Evolutionary conservation across 1,284 basidiomycete species (phyloP).

Genomic region (Coniferiporia sulphurascens): DNA sequence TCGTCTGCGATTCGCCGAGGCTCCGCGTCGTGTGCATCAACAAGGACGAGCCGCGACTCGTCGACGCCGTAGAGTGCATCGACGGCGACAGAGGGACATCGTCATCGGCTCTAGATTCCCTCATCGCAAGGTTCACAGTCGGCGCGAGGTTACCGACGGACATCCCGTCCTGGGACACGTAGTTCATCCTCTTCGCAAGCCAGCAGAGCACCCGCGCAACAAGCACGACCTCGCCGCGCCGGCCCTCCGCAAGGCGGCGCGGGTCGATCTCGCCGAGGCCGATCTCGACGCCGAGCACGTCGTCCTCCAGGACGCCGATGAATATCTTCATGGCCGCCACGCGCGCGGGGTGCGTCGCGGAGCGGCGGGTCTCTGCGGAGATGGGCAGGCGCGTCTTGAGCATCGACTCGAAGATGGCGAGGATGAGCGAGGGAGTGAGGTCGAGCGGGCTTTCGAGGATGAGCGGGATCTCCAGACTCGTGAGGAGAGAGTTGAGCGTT

Average conservation of each 20-base stretch:
- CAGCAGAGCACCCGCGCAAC: constrained; percentile 61
- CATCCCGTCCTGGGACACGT: constrained; percentile 26
- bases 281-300: constrained; percentile 53
- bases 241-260: constrained; percentile 51
- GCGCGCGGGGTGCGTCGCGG: constrained; percentile 35
- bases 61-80: constrained; percentile 1
- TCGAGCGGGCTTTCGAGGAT: constrained; percentile 54
- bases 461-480: constrained; percentile 47
- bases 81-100: not conserved
- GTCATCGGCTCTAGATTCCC: not conserved
- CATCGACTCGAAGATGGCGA: constrained; percentile 60
- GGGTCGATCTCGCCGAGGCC: constrained; percentile 63
- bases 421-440: constrained; percentile 64
- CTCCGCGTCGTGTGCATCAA: not conserved
- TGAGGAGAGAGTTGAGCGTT: constrained; percentile 44
- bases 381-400: constrained; percentile 46
- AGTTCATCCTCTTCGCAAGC: constrained; percentile 46
- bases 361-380: constrained; percentile 34
- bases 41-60: not conserved
- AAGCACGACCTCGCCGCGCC: constrained; percentile 57
- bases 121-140: not conserved
- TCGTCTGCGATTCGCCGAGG: constrained; percentile 9
- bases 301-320: constrained; percentile 67
- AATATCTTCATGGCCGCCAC: constrained; percentile 71
- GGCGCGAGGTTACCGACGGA: constrained; percentile 16